These are phyloP conservation scores for Rhododendron kiyosumense DNA, from an alignment of 148 eudicot species.

Conservation along the genomic window DNA sequence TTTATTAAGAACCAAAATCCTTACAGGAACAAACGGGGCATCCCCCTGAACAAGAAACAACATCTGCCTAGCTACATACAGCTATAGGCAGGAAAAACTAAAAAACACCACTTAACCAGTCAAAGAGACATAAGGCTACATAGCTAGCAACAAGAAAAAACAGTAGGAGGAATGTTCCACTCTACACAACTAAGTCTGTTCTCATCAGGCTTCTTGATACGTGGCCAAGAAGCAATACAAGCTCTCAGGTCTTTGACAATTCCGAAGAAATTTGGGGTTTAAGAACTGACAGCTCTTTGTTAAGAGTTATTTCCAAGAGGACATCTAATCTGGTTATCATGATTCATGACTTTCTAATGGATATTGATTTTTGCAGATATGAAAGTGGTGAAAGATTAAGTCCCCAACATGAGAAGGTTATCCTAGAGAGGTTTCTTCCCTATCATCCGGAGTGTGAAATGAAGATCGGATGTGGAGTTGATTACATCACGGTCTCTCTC, in stretches of 20 bases:
- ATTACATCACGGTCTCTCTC: slow-evolving; percentile 71
- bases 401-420: slow-evolving; percentile 71
- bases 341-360: slow-evolving; percentile 7
- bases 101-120: too few relatives aligned
- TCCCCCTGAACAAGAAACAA: background rate
- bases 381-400: slow-evolving; percentile 68
- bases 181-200: too few relatives aligned
- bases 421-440: slow-evolving; percentile 74
- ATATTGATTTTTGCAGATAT: slow-evolving; percentile 42
- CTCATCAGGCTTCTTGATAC: background rate
- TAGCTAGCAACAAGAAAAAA: too few relatives aligned
- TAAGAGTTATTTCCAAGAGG: background rate
- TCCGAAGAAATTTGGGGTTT: background rate
- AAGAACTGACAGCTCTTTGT: background rate
- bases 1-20: background rate
- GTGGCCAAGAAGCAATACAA: background rate
- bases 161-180: background rate
- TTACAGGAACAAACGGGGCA: background rate
- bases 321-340: background rate
- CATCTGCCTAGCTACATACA: background rate
- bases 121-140: background rate
- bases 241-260: background rate
- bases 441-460: slow-evolving; percentile 75
- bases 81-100: background rate
- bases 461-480: slow-evolving; percentile 91